Percentiles rank a stretch among this genome's conserved stretches.
Evolutionary conservation across 768 basidiomycete species (phyloP).

Genomic region (Lenzites betulinus): DNA sequence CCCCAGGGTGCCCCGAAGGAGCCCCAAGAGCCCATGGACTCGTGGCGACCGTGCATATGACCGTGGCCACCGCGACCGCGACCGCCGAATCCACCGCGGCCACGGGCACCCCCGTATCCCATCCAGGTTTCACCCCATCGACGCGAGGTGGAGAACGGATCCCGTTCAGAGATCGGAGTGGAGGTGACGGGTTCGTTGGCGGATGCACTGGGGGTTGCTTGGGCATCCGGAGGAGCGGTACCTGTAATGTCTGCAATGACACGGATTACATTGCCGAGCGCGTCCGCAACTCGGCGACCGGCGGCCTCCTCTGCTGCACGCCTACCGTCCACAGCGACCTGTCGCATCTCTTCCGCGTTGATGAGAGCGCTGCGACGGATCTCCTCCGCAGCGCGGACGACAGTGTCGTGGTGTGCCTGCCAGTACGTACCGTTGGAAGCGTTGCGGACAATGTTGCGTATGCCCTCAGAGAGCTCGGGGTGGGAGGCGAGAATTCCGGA

Average conservation of each 20-base stretch:
- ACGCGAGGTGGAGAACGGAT: not conserved
- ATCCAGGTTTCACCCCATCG: not conserved
- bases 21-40: conserved; percentile 12
- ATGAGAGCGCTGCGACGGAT: conserved; percentile 49
- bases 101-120: not conserved
- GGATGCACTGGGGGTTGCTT: not conserved
- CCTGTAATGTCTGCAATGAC: conserved; percentile 44
- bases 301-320: conserved; percentile 65
- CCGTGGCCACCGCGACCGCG: conserved; percentile 16
- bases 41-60: conserved; percentile 11
- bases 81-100: conserved; percentile 11
- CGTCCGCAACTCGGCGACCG: conserved; percentile 60
- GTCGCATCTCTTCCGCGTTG: conserved; percentile 33
- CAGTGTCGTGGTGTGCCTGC: conserved; percentile 58
- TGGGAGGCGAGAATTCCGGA: conserved; percentile 59
- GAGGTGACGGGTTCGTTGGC: conserved; percentile 22
- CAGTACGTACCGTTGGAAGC: conserved; percentile 69
- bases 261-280: conserved; percentile 59
- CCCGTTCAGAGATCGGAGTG: conserved; percentile 20
- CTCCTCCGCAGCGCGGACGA: conserved; percentile 59
- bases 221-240: not conserved
- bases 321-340: conserved; percentile 47
- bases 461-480: conserved; percentile 69
- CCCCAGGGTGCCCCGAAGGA: conserved; percentile 13
- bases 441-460: conserved; percentile 66